These are phyloP conservation scores for Dipteronia dyeriana DNA, from an alignment of 345 rosid species.

Conservation along the genomic window DNA sequence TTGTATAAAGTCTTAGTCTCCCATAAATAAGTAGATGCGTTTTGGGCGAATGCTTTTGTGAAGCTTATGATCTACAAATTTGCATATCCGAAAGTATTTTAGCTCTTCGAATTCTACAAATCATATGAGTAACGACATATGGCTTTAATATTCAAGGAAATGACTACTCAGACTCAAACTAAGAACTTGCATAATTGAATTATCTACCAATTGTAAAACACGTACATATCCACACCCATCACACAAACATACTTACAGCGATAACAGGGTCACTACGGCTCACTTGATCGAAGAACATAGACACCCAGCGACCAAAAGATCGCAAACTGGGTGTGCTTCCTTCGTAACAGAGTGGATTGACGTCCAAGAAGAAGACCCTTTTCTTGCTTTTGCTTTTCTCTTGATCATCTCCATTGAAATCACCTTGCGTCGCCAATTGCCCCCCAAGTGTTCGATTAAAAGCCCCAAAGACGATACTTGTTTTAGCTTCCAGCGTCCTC, in stretches of 20 bases:
- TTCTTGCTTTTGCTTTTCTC: conserved; percentile 39
- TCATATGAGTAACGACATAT: too few species aligned
- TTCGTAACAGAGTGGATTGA: conserved; percentile 79
- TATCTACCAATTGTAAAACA: not conserved
- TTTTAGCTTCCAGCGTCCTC: not conserved
- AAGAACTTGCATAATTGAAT: not conserved
- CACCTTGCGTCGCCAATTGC: conserved; percentile 25
- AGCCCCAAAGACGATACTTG: conserved; percentile 26
- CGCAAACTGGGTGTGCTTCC: conserved; percentile 77
- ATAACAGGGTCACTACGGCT: conserved; percentile 78
- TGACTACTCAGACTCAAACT: not conserved
- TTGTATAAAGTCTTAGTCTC: too few species aligned
- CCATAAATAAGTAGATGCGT: too few species aligned
- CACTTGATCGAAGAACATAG: conserved; percentile 85
- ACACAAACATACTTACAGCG: conserved; percentile 52
- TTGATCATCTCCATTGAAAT: conserved; percentile 14
- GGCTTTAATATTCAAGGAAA: too few species aligned
- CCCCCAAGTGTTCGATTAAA: conserved; percentile 51
- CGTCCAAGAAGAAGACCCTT: conserved; percentile 91
- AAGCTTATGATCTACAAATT: too few species aligned
- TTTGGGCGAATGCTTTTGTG: too few species aligned
- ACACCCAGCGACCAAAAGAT: conserved; percentile 74
- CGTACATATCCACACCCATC: not conserved
- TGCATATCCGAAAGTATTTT: too few species aligned
- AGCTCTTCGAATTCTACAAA: too few species aligned